phyloP scores from a whole-genome alignment of 2,329 filamentous ascomycete genomes.

The Colletotrichum theobromicola region DNA sequence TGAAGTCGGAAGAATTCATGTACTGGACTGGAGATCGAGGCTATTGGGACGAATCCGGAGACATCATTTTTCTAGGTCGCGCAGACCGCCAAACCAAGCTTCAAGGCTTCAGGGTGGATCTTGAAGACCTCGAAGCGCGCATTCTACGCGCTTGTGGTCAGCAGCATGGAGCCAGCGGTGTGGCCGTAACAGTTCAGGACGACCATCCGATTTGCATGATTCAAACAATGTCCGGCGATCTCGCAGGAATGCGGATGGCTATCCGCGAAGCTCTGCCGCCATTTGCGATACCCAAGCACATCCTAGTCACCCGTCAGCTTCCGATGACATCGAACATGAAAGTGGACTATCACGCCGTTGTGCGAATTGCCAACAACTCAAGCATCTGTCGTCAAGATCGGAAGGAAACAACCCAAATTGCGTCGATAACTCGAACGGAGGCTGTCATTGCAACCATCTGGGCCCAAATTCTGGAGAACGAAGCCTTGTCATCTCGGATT shows the following conservation, averaged over 20 bases:
- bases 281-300: constrained; percentile 30
- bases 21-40: constrained; percentile 44
- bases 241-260: neutral
- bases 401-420: neutral
- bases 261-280: constrained; percentile 23
- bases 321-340: constrained; percentile 36
- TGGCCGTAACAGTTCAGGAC: constrained; percentile 28
- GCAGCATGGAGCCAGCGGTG: constrained; percentile 9
- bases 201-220: constrained; percentile 33
- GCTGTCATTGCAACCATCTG: neutral
- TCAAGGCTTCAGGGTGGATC: constrained; percentile 37
- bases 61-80: constrained; percentile 39
- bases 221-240: constrained; percentile 24
- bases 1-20: constrained; percentile 31
- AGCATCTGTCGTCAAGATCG: neutral
- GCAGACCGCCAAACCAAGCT: constrained; percentile 38
- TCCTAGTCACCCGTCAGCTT: constrained; percentile 28
- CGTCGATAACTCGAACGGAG: neutral
- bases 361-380: neutral
- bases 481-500: neutral
- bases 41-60: constrained; percentile 34
- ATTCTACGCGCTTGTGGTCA: constrained; percentile 21
- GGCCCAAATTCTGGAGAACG: constrained; percentile 17
- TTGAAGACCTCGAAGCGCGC: constrained; percentile 2
- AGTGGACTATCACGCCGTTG: constrained; percentile 35